These are phyloP conservation scores for Geotrichum siamense DNA, from an alignment of 1,139 yeast species.

Conservation along the genomic window DNA sequence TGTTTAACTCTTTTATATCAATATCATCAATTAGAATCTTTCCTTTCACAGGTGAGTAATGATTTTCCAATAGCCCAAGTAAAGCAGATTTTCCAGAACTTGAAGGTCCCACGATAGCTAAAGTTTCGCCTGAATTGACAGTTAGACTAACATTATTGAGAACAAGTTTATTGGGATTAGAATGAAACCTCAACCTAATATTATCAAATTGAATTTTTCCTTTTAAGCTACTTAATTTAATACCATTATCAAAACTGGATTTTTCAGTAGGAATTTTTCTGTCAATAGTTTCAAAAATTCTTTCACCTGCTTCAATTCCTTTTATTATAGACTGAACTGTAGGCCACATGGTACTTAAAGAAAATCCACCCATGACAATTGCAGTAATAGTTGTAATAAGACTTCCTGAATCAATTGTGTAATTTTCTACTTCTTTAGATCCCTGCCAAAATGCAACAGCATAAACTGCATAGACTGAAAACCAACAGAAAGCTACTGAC, in stretches of 20 bases:
- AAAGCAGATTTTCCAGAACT: conserved; percentile 91
- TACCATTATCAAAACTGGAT: conserved; percentile 29
- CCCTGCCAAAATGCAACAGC: conserved; percentile 43
- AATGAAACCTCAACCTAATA: conserved; percentile 72
- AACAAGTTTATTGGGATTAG: conserved; percentile 64
- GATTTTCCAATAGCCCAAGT: conserved; percentile 62
- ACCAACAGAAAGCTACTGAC: conserved; percentile 36
- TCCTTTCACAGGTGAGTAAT: conserved; percentile 59
- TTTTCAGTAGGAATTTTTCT: conserved; percentile 37
- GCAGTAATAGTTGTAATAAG: conserved; percentile 36
- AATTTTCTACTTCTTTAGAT: conserved; percentile 34
- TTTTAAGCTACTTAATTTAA: background rate
- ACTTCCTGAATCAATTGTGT: conserved; percentile 32
- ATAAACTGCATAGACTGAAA: conserved; percentile 33
- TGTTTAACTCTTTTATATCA: conserved; percentile 54
- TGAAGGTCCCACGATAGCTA: conserved; percentile 92
- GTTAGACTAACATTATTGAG: conserved; percentile 55
- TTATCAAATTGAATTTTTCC: conserved; percentile 55
- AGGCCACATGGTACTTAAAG: conserved; percentile 38
- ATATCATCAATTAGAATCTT: conserved; percentile 58
- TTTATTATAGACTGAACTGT: conserved; percentile 36
- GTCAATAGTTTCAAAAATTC: conserved; percentile 40
- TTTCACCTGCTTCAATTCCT: conserved; percentile 38
- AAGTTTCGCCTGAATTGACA: conserved; percentile 66
- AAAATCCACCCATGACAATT: conserved; percentile 39